These are phyloP conservation scores for Ganoderma sinense DNA, from an alignment of 1,284 basidiomycete genomes.

Conservation along the genomic window DNA sequence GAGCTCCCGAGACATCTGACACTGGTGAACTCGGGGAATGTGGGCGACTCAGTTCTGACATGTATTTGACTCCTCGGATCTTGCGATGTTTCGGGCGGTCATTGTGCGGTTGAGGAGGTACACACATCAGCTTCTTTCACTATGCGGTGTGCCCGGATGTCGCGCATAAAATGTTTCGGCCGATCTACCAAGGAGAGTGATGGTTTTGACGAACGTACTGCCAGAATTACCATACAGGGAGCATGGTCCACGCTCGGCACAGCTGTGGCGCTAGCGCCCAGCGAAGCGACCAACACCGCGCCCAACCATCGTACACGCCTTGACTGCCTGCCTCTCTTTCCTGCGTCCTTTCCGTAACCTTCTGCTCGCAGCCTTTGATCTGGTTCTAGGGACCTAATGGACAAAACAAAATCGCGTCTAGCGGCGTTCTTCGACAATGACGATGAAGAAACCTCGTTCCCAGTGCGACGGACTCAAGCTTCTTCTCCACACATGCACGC, in stretches of 20 bases:
- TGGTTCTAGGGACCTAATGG: constrained; percentile 52
- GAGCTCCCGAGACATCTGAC: not conserved
- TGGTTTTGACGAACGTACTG: not conserved
- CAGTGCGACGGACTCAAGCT: constrained; percentile 84
- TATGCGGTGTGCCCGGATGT: not conserved
- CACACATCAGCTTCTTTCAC: not conserved
- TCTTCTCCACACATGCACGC: constrained; percentile 59
- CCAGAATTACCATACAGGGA: not conserved
- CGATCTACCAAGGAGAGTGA: not conserved
- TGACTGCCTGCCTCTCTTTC: not conserved
- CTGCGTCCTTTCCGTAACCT: not conserved
- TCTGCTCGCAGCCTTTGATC: not conserved
- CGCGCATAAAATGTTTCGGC: not conserved
- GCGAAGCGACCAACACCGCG: not conserved
- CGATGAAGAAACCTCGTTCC: constrained; percentile 82
- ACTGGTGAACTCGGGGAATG: not conserved
- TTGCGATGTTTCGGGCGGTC: not conserved
- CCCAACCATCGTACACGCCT: not conserved
- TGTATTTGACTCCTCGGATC: not conserved
- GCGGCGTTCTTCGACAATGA: constrained; percentile 84
- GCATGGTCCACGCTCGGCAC: not conserved
- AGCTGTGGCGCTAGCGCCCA: constrained; percentile 1
- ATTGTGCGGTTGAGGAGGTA: not conserved
- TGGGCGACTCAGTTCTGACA: not conserved
- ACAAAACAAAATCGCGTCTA: constrained; percentile 78